Evolutionary conservation across 192 early-diverging fungal genomes (phyloP).

Genomic region (Rhizoclosmatium globosum): DNA sequence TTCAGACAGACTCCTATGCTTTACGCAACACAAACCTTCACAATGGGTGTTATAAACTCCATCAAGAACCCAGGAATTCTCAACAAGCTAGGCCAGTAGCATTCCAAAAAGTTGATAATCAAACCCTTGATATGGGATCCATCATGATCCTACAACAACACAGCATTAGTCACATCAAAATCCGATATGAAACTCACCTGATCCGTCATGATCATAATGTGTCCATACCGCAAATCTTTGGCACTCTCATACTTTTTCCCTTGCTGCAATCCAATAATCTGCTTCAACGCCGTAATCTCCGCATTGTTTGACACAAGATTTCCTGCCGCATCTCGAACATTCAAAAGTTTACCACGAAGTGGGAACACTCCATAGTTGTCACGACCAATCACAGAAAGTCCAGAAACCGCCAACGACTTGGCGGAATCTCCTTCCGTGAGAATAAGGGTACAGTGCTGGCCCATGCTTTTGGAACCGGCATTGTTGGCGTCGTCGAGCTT

Average conservation of each 20-base stretch:
- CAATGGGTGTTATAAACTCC: slow-evolving; percentile 98
- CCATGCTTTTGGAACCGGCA: slow-evolving; percentile 75
- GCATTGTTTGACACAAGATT: slow-evolving; percentile 78
- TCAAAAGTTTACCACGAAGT: slow-evolving; percentile 95
- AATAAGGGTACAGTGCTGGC: slow-evolving; percentile 88
- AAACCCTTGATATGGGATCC: slow-evolving; percentile 98
- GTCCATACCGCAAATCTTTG: slow-evolving; percentile 87
- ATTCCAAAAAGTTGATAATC: slow-evolving; percentile 95
- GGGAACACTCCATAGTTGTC: slow-evolving; percentile 96
- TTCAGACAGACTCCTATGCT: too few species aligned
- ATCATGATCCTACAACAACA: slow-evolving; percentile 66
- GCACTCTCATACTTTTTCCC: slow-evolving; percentile 77
- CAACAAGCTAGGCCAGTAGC: slow-evolving; percentile 90
- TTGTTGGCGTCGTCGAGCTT: slow-evolving; percentile 96
- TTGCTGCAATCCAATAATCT: slow-evolving; percentile 94
- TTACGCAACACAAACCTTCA: slow-evolving; percentile 66
- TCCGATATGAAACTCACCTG: slow-evolving; percentile 59
- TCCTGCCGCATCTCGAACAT: slow-evolving; percentile 87
- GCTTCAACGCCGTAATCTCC: slow-evolving; percentile 89
- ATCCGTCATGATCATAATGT: slow-evolving; percentile 99
- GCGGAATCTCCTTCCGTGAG: slow-evolving; percentile 98
- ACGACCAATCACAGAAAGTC: slow-evolving; percentile 86
- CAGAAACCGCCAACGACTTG: slow-evolving; percentile 87
- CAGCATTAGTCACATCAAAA: not conserved
- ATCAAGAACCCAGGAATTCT: slow-evolving; percentile 90